Percentiles rank a stretch among this genome's conserved stretches.
These are phyloP conservation scores for Trichoderma lentiforme DNA, from an alignment of 2,329 filamentous ascomycete species.

Conservation along the genomic window DNA sequence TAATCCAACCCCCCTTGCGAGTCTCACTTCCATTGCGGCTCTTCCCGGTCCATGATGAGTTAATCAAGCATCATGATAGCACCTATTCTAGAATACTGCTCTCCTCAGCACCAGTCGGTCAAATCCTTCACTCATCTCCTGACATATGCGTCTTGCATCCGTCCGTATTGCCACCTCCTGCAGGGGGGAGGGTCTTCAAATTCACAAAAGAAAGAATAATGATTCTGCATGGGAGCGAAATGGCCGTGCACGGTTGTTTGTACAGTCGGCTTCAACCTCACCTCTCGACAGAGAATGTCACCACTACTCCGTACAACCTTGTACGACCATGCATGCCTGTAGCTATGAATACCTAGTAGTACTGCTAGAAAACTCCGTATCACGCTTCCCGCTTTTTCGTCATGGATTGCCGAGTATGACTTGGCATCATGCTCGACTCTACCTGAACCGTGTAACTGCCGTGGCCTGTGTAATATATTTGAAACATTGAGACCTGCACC, in stretches of 20 bases:
- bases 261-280: neutral
- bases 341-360: neutral
- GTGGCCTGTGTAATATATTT: neutral
- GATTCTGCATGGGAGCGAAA: neutral
- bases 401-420: neutral
- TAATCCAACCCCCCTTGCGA: neutral
- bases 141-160: neutral
- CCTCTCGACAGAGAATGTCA: neutral
- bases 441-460: neutral
- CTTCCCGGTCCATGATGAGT: neutral
- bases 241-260: neutral
- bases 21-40: neutral
- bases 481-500: neutral
- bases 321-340: neutral
- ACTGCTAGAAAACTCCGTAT: neutral
- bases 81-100: slow-evolving; percentile 10
- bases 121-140: neutral
- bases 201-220: neutral
- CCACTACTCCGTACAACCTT: neutral
- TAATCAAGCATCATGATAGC: neutral
- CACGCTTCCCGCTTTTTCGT: neutral
- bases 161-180: neutral
- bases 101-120: neutral
- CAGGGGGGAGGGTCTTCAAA: neutral
- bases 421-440: neutral